Evolutionary conservation across 75 land plant species (phyloP).

Genomic region (Sequoiadendron giganteum): DNA sequence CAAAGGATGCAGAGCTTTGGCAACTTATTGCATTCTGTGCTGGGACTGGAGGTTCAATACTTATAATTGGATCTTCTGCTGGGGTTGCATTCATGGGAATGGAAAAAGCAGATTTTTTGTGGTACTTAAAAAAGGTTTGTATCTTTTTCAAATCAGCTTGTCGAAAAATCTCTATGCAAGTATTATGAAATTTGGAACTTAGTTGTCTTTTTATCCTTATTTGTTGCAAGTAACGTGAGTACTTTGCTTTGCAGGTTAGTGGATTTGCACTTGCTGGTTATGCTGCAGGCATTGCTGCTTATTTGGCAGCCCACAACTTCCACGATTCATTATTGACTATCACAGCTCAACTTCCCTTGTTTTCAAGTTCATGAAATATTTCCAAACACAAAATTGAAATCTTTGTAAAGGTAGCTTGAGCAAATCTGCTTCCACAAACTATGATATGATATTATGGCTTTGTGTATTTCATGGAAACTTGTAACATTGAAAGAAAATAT

Average conservation of each 20-base stretch:
- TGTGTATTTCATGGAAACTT: too few relatives aligned
- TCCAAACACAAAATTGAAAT: too few relatives aligned
- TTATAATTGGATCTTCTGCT: constrained; percentile 97
- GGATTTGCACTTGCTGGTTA: constrained; percentile 97
- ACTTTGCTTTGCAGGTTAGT: constrained; percentile 28
- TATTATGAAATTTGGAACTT: constrained; percentile 4
- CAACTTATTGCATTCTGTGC: constrained; percentile 95
- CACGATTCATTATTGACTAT: constrained; percentile 34
- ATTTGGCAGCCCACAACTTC: constrained; percentile 47
- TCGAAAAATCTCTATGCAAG: background rate
- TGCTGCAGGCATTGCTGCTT: constrained; percentile 80
- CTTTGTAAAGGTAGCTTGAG: too few relatives aligned
- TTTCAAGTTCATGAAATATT: constrained; percentile 33
- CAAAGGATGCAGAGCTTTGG: constrained; percentile 94
- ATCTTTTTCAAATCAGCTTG: background rate
- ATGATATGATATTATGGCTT: too few relatives aligned
- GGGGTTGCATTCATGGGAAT: constrained; percentile 99
- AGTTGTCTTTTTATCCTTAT: background rate
- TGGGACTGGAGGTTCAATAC: constrained; percentile 97
- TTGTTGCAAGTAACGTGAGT: background rate
- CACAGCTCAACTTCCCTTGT: constrained; percentile 53
- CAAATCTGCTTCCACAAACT: too few relatives aligned
- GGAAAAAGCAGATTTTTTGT: constrained; percentile 97
- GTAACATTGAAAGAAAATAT: too few relatives aligned
- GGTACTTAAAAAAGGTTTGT: constrained; percentile 87